Conservation (phyloP, 345 rosid genomes). For the Syzygium oleosum region DNA sequence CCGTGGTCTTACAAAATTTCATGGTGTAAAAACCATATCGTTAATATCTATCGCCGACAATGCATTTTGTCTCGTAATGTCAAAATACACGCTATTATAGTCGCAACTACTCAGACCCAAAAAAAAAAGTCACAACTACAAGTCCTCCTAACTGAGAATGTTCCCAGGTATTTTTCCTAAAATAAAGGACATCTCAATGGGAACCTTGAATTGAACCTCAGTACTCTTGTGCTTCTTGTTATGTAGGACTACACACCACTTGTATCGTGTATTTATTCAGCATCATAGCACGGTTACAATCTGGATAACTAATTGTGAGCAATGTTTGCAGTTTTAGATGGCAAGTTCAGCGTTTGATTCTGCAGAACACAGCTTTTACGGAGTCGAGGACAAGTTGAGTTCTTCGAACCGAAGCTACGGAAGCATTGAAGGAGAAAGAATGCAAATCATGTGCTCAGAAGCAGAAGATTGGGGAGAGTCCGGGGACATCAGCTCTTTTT, state of each 20-base stretch:
- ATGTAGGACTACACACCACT: background rate
- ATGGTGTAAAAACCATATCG: too few relatives aligned
- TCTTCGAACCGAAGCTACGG: constrained; percentile 3
- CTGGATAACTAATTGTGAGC: background rate
- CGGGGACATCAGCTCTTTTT: background rate
- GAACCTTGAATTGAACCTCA: background rate
- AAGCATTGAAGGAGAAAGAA: background rate
- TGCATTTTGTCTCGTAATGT: too few relatives aligned
- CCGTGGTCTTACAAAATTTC: too few relatives aligned
- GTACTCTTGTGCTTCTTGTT: background rate
- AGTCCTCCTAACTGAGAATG: too few relatives aligned
- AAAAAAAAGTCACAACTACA: too few relatives aligned
- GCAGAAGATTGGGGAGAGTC: constrained; percentile 7
- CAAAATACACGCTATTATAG: too few relatives aligned
- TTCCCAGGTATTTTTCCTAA: background rate
- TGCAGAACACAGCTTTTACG: background rate
- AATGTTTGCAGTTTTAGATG: constrained; percentile 1
- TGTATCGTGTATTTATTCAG: background rate
- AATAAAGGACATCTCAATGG: background rate
- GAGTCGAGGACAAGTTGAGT: constrained; percentile 8
- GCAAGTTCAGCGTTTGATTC: background rate
- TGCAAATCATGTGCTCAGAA: background rate
- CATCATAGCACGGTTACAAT: background rate
- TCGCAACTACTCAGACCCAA: too few relatives aligned
- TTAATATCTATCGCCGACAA: too few relatives aligned